Evolutionary conservation across 305 asterid genomes (phyloP), one percentile per base, ranked within the genome.

Genomic region (Ilex paraguariensis): DNA sequence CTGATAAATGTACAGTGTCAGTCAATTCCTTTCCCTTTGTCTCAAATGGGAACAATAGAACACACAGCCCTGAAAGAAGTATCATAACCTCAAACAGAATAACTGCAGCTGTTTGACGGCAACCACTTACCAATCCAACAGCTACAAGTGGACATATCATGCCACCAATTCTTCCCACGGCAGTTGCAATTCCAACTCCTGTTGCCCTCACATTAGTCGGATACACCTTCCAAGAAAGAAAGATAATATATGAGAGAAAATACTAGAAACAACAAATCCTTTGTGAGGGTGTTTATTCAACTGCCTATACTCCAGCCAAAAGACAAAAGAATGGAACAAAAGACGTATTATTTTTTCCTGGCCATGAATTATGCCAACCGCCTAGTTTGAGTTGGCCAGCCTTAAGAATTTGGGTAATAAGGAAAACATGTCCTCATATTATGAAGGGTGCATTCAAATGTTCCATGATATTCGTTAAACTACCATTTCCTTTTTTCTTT

Each of bases 121-220:
- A 92, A 28, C 79, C 74, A 52, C 77, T 83, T 28, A 84, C 92
- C 73, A 92, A 66, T 10, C 77, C 84, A 17, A 89, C 88, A 7
- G 96, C 98, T 42, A 87, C 89, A 21, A 89, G 82, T 44, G 98
- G 97, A 70, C 95, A 82, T 57, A 92, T 69, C 98, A 89, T 92
- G 8, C 98, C 97, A 3, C 93, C 97, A 7, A 81, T 70, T 80
- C 84, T 78, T 57, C 98, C 98, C 14, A 89, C 53, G 13, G 87
- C 67, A 52, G 77, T 68, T 44, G 97, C 77, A 39, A 82, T 63
- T 70, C 98, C 98, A 53, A 82, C 84, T 0, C 85, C 96, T 0
- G 79, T 78, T 49, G 91, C 73, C 74, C 98, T 81, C 54, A 84
- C 67, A 44, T 72, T 76, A 17, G 98, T 92, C 15, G 97, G 98